Evolutionary conservation across 2,329 filamentous ascomycete genomes (phyloP), one percentile per base, ranked within the genome.

Genomic region (Sporothrix inflata): DNA sequence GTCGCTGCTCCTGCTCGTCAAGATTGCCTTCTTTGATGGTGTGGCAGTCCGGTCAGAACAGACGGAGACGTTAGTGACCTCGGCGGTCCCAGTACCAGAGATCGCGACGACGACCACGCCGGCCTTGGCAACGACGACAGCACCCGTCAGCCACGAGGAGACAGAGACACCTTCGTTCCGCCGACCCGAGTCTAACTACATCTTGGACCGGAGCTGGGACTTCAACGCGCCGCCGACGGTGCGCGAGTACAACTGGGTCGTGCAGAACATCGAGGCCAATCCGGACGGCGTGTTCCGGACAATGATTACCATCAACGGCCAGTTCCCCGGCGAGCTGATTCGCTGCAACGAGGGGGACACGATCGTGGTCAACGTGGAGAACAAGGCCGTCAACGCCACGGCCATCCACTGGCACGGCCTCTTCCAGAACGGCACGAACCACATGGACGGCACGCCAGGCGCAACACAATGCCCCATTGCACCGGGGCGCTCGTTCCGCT

Each of bases 281-380:
- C 93, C 92, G 0, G 92, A 94, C 81, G 90, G 89, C 49, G 84
- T 85, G 11, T 86, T 86, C 75, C 86, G 92, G 38, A 85, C 88
- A 12, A 87, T 88, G 16, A 92, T 82, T 0, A 87, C 90, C 49
- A 92, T 94, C 81, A 94, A 95, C 77, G 89, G 89, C 47, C 84
- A 91, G 78, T 94, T 92, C 80, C 93, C 93, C 0, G 86, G 92
- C 0, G 92, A 92, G 6, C 80, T 92, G 60, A 88, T 96, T 61
- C 88, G 92, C 75, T 88, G 89, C 74, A 93, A 92, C 75, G 89
- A 92, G 75, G 92, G 91, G 24, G 93, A 96, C 76, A 88, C 86
- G 0, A 80, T 96, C 9, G 79, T 93, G 3, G 88, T 94, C 57
- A 88, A 90, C 53, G 84, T 91, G 70, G 84, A 88, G 79, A 92